Evolutionary conservation across 768 basidiomycete genomes (phyloP).

Genomic region (Naganishia friedmannii): DNA sequence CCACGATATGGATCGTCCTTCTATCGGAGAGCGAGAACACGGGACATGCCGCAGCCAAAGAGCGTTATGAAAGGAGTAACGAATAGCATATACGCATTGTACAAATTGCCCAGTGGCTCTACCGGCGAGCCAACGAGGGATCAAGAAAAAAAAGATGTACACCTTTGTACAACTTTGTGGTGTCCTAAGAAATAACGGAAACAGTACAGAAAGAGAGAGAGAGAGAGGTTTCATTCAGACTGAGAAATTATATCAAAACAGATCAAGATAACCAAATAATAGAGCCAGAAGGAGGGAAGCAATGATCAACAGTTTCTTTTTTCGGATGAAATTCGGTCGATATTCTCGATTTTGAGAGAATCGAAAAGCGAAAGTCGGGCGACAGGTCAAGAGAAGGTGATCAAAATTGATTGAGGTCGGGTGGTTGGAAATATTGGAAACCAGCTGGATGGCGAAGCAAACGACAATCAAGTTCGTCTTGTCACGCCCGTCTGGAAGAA

Average conservation of each 20-base stretch:
- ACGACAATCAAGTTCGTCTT: neutral
- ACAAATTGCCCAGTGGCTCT: neutral
- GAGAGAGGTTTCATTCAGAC: neutral
- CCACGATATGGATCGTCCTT: too few species aligned
- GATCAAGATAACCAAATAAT: too few species aligned
- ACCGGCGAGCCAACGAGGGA: neutral
- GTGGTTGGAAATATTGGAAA: neutral
- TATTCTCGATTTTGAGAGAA: neutral
- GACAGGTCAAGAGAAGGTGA: neutral
- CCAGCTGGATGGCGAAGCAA: too few species aligned
- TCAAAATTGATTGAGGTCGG: neutral
- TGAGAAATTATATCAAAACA: neutral
- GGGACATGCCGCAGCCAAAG: neutral
- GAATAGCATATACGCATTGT: neutral
- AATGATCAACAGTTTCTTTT: too few species aligned
- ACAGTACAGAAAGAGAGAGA: neutral
- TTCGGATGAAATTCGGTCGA: neutral
- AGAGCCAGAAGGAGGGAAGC: too few species aligned
- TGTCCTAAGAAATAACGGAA: neutral
- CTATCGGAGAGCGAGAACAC: too few species aligned
- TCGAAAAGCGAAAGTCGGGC: conserved; percentile 21
- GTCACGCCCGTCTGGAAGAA: conserved; percentile 12
- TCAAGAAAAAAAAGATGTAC: conserved; percentile 15
- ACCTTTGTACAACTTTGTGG: conserved; percentile 12
- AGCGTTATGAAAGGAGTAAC: neutral